Evolutionary conservation across 768 basidiomycete species (phyloP), one percentile per base, ranked within the genome.

Genomic region (Suillus decipiens): DNA sequence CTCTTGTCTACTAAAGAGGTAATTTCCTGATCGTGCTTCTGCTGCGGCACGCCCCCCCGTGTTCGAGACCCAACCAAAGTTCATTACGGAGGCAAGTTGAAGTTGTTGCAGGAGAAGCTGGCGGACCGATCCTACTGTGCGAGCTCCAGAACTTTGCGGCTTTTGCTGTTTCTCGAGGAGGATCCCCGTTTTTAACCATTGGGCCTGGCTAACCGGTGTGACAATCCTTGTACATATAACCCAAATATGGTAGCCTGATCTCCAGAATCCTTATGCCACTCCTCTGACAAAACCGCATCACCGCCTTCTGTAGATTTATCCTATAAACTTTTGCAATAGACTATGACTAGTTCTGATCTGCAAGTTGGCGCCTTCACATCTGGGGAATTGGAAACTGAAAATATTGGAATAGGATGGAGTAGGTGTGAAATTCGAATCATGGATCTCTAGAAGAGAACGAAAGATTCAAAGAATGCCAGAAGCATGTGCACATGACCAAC

Each of bases 301-400:
- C 31, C 28, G 6, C 31, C 31, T 53, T 53, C 31, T 17, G 17
- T 19, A 2, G 9, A 31, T 31, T 51, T 17, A 31, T 51, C 31
- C 17, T 17, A 19, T 53, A 33, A 19, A 11, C 51, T 19, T 19
- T 31, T 10, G 17, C 31, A 31, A 31, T 14, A 3, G 28, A 28
- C 28, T 28, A 7, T 15, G 48, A 15, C 14, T 50, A 17, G 28
- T 50, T 50, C 48, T 50, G 48, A 50, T 50, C 28, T 53, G 19
- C 31, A 28, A 28, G 28, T 31, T 17, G 15, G 8, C 48, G 17
- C 17, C 5, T 53, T 53, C 51, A 53, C 51, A 4, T 53, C 51
- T 31, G 51, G 51, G 51, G 51, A 53, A 53, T 53, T 53, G 31
- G 31, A 53, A 33, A 53, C 51, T 53, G 50, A 19, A 31, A 31